phyloP scores from a whole-genome alignment of 2,329 filamentous ascomycete species.

The Colletotrichum navitas region DNA sequence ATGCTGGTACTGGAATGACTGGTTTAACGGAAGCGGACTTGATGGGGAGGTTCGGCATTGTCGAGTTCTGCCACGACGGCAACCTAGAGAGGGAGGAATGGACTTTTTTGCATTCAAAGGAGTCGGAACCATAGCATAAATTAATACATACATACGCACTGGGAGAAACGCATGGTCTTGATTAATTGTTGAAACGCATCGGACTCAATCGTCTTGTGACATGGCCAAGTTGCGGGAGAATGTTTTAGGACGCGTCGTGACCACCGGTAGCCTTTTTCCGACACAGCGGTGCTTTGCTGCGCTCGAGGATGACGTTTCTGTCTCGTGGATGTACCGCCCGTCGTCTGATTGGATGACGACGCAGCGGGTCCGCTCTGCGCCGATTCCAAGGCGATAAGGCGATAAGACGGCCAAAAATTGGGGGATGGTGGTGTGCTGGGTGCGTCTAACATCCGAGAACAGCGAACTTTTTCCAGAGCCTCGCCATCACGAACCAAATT shows the following conservation, averaged over 20 bases:
- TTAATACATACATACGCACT: constrained; percentile 25
- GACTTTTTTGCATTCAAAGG: constrained; percentile 2
- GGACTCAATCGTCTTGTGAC: too few relatives aligned
- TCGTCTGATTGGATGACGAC: constrained; percentile 19
- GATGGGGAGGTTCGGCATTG: constrained; percentile 15
- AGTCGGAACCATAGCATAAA: constrained; percentile 10
- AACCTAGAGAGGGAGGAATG: constrained; percentile 12
- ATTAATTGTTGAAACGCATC: background rate
- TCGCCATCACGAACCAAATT: constrained; percentile 25
- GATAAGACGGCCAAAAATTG: constrained; percentile 32
- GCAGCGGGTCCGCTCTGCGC: constrained; percentile 1
- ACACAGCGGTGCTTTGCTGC: background rate
- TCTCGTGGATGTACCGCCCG: constrained; percentile 10
- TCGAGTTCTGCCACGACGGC: constrained; percentile 13
- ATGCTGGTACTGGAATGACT: constrained; percentile 17
- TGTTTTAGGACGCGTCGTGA: background rate
- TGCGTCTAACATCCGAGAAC: constrained; percentile 15
- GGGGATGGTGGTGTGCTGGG: background rate
- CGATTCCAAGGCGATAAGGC: constrained; percentile 32
- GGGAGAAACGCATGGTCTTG: too few relatives aligned
- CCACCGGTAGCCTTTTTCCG: background rate
- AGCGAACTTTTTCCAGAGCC: constrained; percentile 35
- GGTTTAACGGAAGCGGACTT: constrained; percentile 11
- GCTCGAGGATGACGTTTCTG: constrained; percentile 35
- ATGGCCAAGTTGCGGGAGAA: background rate